Conservation (phyloP, 1,139 yeast genomes). For the Pichia cactophila region DNA sequence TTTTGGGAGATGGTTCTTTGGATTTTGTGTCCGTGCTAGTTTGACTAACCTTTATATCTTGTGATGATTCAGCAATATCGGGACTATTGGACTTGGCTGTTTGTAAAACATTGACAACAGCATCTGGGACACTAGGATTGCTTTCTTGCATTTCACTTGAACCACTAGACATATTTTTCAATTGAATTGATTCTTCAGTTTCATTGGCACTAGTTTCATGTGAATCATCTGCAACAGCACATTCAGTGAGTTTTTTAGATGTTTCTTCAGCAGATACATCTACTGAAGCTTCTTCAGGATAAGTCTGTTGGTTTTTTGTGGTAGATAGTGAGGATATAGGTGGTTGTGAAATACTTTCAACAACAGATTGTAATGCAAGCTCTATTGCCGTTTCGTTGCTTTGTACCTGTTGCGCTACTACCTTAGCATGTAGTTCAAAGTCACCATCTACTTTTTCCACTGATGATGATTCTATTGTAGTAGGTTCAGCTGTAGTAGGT, state of each 20-base stretch:
- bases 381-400: background rate
- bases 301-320: too few relatives aligned
- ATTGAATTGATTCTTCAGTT: background rate
- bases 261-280: background rate
- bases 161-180: background rate
- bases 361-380: background rate
- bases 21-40: background rate
- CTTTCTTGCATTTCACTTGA: background rate
- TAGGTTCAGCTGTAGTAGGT: too few relatives aligned
- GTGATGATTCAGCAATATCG: background rate
- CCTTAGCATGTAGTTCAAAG: too few relatives aligned
- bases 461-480: too few relatives aligned
- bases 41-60: too few relatives aligned
- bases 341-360: background rate
- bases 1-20: background rate
- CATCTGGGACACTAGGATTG: background rate
- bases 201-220: background rate
- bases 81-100: background rate
- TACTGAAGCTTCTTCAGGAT: background rate
- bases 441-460: too few relatives aligned
- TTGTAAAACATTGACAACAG: background rate
- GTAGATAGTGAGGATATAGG: too few relatives aligned
- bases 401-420: background rate
- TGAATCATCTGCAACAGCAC: background rate
- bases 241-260: background rate